Percentiles rank a stretch among this genome's conserved stretches.
These are phyloP conservation scores for Wickerhamomyces chambardii DNA, from an alignment of 805 yeast genomes.

Conservation along the genomic window DNA sequence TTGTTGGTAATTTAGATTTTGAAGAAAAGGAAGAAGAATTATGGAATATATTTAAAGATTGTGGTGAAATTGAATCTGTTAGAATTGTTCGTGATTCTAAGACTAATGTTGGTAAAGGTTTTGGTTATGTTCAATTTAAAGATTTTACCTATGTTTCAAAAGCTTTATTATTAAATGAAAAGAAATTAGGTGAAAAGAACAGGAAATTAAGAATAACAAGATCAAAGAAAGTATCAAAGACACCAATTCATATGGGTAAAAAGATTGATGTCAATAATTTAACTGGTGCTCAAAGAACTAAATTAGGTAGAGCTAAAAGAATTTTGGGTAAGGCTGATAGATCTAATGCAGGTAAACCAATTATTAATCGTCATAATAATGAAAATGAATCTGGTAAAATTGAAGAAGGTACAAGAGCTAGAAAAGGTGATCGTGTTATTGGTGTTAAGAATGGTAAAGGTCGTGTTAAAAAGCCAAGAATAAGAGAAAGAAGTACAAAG, in stretches of 20 bases:
- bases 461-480: constrained; percentile 37
- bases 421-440: constrained; percentile 50
- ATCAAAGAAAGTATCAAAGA: constrained; percentile 37
- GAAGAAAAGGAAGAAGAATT: constrained; percentile 86
- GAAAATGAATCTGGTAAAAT: neutral
- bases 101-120: constrained; percentile 95
- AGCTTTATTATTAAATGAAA: constrained; percentile 71
- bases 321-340: constrained; percentile 76
- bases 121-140: constrained; percentile 88
- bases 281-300: constrained; percentile 63
- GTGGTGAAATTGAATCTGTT: constrained; percentile 78
- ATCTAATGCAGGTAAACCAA: constrained; percentile 48
- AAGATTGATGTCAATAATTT: constrained; percentile 19
- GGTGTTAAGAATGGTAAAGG: constrained; percentile 53
- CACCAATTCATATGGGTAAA: constrained; percentile 11
- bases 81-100: constrained; percentile 87
- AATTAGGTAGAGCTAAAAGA: constrained; percentile 70
- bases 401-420: constrained; percentile 70
- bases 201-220: constrained; percentile 75
- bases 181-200: constrained; percentile 37
- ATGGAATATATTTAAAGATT: constrained; percentile 67
- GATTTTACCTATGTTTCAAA: constrained; percentile 68
- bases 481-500: constrained; percentile 33
- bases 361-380: constrained; percentile 30
- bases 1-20: constrained; percentile 91